These are phyloP conservation scores for Trichophyton mentagrophytes DNA, from an alignment of 2,329 filamentous ascomycete species.

Conservation along the genomic window DNA sequence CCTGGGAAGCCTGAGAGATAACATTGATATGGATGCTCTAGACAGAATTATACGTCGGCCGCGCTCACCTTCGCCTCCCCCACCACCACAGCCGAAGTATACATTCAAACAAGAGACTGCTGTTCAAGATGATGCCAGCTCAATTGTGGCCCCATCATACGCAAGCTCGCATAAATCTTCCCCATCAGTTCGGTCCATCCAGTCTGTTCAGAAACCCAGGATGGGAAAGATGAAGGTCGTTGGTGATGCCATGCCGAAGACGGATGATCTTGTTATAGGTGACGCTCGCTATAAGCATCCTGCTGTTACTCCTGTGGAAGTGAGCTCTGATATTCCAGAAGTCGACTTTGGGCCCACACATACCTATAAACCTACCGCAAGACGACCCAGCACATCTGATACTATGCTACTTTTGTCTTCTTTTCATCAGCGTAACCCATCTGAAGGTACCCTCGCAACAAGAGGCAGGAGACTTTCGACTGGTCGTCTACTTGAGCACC, in stretches of 20 bases:
- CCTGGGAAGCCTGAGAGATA: slow-evolving; percentile 30
- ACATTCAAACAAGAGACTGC: slow-evolving; percentile 15
- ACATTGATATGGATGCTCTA: slow-evolving; percentile 39
- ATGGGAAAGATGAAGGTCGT: slow-evolving; percentile 71
- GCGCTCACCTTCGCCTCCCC: slow-evolving; percentile 8
- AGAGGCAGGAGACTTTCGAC: slow-evolving; percentile 11
- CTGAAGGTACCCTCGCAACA: slow-evolving; percentile 23
- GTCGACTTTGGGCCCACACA: slow-evolving; percentile 81
- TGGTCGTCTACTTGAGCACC: slow-evolving; percentile 7
- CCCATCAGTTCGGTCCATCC: slow-evolving; percentile 29
- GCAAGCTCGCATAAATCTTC: slow-evolving; percentile 54
- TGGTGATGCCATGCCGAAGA: slow-evolving; percentile 41
- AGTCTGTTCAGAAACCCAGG: slow-evolving; percentile 46
- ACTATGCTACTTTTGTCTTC: slow-evolving; percentile 30
- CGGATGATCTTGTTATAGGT: slow-evolving; percentile 35
- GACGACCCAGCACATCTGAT: slow-evolving; percentile 44
- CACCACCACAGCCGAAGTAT: slow-evolving; percentile 3
- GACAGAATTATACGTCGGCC: slow-evolving; percentile 32
- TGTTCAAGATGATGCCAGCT: slow-evolving; percentile 47
- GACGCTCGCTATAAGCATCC: slow-evolving; percentile 34
- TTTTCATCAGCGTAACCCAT: slow-evolving; percentile 22
- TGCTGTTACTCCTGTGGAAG: slow-evolving; percentile 19
- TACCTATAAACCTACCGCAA: slow-evolving; percentile 47
- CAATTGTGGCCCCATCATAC: slow-evolving; percentile 60
- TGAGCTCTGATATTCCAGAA: slow-evolving; percentile 49